Evolutionary conservation across 1,284 basidiomycete genomes (phyloP), one percentile per base, ranked within the genome.

Genomic region (Cutaneotrichosporon sp.): DNA sequence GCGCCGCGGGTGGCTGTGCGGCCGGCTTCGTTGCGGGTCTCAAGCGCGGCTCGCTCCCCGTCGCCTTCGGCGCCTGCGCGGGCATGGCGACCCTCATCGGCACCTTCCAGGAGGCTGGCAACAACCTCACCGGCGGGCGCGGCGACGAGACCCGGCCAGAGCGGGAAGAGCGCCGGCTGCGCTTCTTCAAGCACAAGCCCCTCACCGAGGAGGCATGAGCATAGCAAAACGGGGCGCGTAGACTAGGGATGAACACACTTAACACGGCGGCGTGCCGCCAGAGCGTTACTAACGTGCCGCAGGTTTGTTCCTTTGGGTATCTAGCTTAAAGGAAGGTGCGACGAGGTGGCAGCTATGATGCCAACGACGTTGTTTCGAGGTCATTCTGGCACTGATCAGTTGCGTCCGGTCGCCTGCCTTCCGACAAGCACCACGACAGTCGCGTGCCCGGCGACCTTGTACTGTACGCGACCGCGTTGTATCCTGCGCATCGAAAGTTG

Each of bases 11-110:
- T 68, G 94, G 90, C 63, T 97, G 94, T 81, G 94, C 93, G 58
- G 92, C 93, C 62, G 94, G 94, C 57, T 91, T 97, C 80, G 82
- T 97, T 67, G 90, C 91, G 51, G 94, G 94, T 65, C 83, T 94
- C 38, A 70, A 93, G 92, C 87, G 61, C 87, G 51, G 90, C 69
- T 97, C 93, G 30, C 73, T 97, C 68, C 94, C 94, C 14, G 83
- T 90, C 74, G 93, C 91, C 58, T 73, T 92, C 47, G 91, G 88
- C 53, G 88, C 89, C 42, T 96, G 92, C 76, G 88, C 86, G 7
- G 84, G 90, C 61, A 83, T 96, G 63, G 93, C 90, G 62, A 87
- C 88, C 8, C 84, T 89, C 14, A 86, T 95, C 75, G 94, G 92
- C 51, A 86, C 88, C 49, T 92, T 91, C 76, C 89, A 94, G 73